Evolutionary conservation across 176 grass and related monocot species (phyloP), one percentile per base, ranked within the genome.

Genomic region (Urochloa ruziziensis): DNA sequence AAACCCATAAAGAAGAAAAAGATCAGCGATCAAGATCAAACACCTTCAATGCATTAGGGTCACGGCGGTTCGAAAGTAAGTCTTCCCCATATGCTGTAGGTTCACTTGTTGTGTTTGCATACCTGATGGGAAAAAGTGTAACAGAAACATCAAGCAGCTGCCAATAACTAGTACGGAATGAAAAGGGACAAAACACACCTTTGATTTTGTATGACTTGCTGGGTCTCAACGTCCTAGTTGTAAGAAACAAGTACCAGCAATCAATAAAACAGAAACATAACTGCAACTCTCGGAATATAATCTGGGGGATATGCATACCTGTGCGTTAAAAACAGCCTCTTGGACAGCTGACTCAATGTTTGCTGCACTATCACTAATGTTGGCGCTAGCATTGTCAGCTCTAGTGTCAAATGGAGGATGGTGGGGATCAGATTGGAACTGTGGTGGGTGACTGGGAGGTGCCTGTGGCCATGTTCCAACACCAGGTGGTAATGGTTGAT

Each of bases 141-240:
- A 77, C 15, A 74, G 29, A 49, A 49, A 48, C 70, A 71, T 67
- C 73, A 63, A 83, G 56, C 29, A 86, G 65, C 32, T 57, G 12
- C 18, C 27, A 68, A 36, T 35, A 83, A 49, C n/a, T 63, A 40
- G 68, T 30, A 84, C 43, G 77, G 37, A 72, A 82, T 33, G 18
- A 40, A 70, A 79, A 53, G 17, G 42, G 62, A 72, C 77, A 27
- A 32, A 76, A 80, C 86, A 53, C 78, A 98, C 93, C 96, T 96
- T 90, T 90, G 93, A 60, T 86, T 94, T 47, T 99, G 91, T 78
- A 99, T 96, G 32, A 96, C 78, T 92, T 94, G 89, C 64, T 94
- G 93, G 7, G 89, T 93, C 78, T 89, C 85, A 80, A 99, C 90
- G 79, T 99, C 96, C 96, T 99, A 74, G 80, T 89, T 71, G 87